Conservation (phyloP, 306 rosid species). For the barrel medic (Medicago truncatula) region DNA sequence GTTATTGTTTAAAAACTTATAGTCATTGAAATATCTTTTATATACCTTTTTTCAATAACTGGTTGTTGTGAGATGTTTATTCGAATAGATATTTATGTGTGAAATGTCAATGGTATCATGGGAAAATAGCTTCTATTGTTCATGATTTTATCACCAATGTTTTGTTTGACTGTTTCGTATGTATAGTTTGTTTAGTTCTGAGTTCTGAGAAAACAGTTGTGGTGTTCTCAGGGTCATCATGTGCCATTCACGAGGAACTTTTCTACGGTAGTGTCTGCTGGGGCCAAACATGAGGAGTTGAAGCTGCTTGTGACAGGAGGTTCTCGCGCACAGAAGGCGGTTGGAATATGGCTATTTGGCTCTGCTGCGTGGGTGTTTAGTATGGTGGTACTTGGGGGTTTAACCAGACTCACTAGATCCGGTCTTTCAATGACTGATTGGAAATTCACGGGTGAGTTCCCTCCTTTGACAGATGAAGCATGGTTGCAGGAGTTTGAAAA, state of each 20-base stretch:
- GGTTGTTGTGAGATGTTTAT: neutral
- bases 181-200: constrained; percentile 12
- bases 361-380: constrained; percentile 95
- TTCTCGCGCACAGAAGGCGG: constrained; percentile 67
- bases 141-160: neutral
- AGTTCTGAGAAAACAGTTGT: constrained; percentile 29
- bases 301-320: constrained; percentile 81
- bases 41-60: neutral
- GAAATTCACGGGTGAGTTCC: constrained; percentile 25
- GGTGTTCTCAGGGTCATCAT: constrained; percentile 54
- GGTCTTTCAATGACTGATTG: constrained; percentile 50
- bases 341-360: constrained; percentile 91
- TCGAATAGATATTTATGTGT: neutral
- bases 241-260: constrained; percentile 52
- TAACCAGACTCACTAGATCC: constrained; percentile 83
- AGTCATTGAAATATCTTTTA: neutral
- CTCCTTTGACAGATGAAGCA: constrained; percentile 22
- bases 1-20: neutral
- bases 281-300: constrained; percentile 51
- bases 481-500: constrained; percentile 31
- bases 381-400: constrained; percentile 91
- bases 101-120: constrained; percentile 8
- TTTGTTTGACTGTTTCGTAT: constrained; percentile 14
- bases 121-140: constrained; percentile 10
- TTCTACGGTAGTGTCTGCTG: constrained; percentile 52